Percentiles rank a stretch among this genome's conserved stretches.
phyloP scores from a whole-genome alignment of 345 rosid genomes.

The Ceriops decandra region DNA sequence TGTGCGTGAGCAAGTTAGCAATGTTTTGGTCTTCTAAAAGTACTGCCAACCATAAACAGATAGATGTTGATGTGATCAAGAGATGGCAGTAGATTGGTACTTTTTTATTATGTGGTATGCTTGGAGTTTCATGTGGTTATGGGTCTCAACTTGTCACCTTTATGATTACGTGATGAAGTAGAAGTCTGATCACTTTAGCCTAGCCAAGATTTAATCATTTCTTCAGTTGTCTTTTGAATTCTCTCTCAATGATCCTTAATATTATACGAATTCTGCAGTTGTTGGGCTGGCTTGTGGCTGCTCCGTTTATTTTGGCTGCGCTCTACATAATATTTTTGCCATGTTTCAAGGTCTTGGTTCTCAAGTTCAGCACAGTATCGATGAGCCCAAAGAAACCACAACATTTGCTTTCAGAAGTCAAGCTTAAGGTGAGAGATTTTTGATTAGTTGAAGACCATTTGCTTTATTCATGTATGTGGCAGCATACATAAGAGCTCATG shows the following conservation, averaged over 20 bases:
- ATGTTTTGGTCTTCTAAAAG: neutral
- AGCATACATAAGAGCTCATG: slow-evolving; percentile 7
- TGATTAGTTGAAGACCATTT: slow-evolving; percentile 21
- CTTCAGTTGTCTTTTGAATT: neutral
- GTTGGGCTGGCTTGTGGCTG: slow-evolving; percentile 68
- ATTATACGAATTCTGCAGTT: slow-evolving; percentile 38
- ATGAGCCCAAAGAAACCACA: slow-evolving; percentile 42
- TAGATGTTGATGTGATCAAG: neutral
- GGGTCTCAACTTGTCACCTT: neutral
- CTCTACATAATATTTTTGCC: slow-evolving; percentile 52
- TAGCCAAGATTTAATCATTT: neutral
- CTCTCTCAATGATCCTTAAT: neutral
- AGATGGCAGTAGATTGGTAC: neutral
- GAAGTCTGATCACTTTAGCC: neutral
- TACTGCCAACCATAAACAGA: neutral
- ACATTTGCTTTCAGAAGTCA: slow-evolving; percentile 30
- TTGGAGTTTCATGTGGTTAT: neutral
- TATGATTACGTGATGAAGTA: neutral
- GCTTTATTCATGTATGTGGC: neutral
- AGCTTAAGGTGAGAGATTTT: slow-evolving; percentile 60
- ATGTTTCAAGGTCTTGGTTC: slow-evolving; percentile 51
- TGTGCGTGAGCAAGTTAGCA: neutral
- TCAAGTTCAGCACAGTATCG: slow-evolving; percentile 41
- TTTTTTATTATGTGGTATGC: neutral
- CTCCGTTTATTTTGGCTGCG: slow-evolving; percentile 44